These are phyloP conservation scores for Neofusicoccum cordaticola DNA, from an alignment of 2,329 filamentous ascomycete species.

Conservation along the genomic window DNA sequence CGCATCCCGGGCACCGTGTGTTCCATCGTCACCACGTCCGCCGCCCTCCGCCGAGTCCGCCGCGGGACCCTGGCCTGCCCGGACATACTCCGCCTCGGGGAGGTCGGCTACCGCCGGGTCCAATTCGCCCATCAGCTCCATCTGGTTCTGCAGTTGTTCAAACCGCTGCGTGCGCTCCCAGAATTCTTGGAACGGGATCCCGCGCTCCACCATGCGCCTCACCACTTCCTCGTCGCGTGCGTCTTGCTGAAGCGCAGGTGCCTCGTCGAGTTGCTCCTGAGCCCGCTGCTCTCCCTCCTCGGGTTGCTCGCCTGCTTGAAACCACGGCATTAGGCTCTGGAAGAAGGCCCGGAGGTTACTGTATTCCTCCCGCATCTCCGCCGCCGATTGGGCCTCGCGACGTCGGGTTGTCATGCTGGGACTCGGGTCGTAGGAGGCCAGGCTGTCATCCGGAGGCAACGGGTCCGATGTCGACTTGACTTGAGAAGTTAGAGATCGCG, in stretches of 20 bases:
- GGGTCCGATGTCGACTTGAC: constrained; percentile 72
- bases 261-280: neutral
- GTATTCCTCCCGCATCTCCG: constrained; percentile 17
- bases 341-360: constrained; percentile 19
- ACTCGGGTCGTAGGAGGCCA: constrained; percentile 25
- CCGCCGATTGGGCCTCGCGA: neutral
- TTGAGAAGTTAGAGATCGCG: constrained; percentile 57
- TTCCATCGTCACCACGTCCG: neutral
- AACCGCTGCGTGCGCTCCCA: constrained; percentile 26
- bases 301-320: neutral
- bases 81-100: neutral
- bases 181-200: constrained; percentile 23
- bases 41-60: neutral
- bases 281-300: neutral
- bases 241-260: constrained; percentile 3
- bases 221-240: constrained; percentile 19
- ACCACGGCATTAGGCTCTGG: constrained; percentile 19
- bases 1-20: neutral
- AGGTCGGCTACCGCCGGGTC: neutral
- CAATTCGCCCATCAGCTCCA: constrained; percentile 17
- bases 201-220: constrained; percentile 16
- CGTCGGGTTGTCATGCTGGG: neutral
- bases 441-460: constrained; percentile 62
- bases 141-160: constrained; percentile 26
- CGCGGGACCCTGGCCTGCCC: neutral